Conservation (phyloP, 2,329 filamentous ascomycete genomes). For the Graphilbum fragrans region DNA sequence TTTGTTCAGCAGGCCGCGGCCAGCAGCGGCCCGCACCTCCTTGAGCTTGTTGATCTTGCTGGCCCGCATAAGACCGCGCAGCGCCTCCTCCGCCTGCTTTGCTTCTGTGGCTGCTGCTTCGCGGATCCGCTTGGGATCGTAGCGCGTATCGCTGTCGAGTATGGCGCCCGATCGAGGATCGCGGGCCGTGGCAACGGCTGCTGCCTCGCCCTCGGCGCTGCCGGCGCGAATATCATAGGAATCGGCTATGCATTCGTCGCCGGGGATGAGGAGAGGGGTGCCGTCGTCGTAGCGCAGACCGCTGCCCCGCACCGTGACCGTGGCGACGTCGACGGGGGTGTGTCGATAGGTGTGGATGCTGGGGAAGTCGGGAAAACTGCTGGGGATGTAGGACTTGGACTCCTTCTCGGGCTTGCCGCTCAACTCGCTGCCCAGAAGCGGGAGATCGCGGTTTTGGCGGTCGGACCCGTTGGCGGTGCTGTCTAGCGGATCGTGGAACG, state of each 20-base stretch:
- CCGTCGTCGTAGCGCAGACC: slow-evolving; percentile 17
- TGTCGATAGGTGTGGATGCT: slow-evolving; percentile 53
- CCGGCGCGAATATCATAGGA: slow-evolving; percentile 8
- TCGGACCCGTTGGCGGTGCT: slow-evolving; percentile 2
- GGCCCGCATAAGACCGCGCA: slow-evolving; percentile 46
- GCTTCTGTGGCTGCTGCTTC: slow-evolving; percentile 47
- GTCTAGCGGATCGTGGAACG: slow-evolving; percentile 21
- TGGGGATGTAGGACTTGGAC: slow-evolving; percentile 42
- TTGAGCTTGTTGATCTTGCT: slow-evolving; percentile 54
- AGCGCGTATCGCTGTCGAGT: slow-evolving; percentile 15
- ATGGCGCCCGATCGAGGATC: slow-evolving; percentile 16
- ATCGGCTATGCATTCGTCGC: background rate
- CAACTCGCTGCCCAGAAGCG: slow-evolving; percentile 39
- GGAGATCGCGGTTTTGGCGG: slow-evolving; percentile 19
- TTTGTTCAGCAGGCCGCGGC: slow-evolving; percentile 37
- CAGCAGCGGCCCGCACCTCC: slow-evolving; percentile 44
- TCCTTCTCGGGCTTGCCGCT: slow-evolving; percentile 47
- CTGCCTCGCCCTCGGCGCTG: slow-evolving; percentile 11
- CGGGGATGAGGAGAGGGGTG: slow-evolving; percentile 8
- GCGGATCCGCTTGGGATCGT: slow-evolving; percentile 45
- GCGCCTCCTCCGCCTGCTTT: slow-evolving; percentile 49
- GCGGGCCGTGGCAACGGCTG: background rate
- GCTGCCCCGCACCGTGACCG: slow-evolving; percentile 16
- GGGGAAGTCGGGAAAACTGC: slow-evolving; percentile 47
- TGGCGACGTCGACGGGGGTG: slow-evolving; percentile 33